These are phyloP conservation scores for Russula abietina DNA, from an alignment of 768 basidiomycete genomes.

Conservation along the genomic window DNA sequence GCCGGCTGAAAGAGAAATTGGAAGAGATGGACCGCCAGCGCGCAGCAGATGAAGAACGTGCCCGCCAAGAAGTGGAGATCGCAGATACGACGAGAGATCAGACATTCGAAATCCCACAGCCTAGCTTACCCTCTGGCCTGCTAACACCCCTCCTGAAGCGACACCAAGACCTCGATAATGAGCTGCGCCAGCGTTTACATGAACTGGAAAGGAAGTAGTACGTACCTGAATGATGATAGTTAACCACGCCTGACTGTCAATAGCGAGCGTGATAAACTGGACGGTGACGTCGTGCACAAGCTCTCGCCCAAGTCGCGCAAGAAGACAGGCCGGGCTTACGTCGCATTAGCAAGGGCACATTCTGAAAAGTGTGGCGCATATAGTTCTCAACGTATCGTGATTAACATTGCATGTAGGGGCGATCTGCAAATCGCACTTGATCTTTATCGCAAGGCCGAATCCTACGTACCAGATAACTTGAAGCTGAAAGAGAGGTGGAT, in stretches of 20 bases:
- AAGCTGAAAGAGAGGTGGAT: constrained; percentile 86
- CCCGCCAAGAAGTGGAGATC: constrained; percentile 27
- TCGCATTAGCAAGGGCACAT: constrained; percentile 74
- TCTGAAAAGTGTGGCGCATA: constrained; percentile 61
- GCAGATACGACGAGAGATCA: constrained; percentile 37
- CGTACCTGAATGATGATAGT: constrained; percentile 29
- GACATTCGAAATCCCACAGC: constrained; percentile 20
- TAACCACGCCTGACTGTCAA: constrained; percentile 3
- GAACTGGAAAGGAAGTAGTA: constrained; percentile 73
- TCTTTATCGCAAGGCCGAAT: constrained; percentile 74
- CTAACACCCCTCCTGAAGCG: constrained; percentile 58
- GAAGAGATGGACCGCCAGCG: constrained; percentile 35
- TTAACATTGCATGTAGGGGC: constrained; percentile 42
- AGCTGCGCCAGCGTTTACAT: constrained; percentile 54
- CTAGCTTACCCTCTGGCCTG: constrained; percentile 39
- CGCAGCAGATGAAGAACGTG: constrained; percentile 23
- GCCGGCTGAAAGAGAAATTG: constrained; percentile 63
- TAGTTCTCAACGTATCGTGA: not conserved
- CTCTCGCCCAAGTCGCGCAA: constrained; percentile 71
- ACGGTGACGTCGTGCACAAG: constrained; percentile 52
- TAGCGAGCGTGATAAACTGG: constrained; percentile 59
- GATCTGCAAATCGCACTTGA: constrained; percentile 75
- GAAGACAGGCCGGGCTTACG: constrained; percentile 77
- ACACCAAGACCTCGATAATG: constrained; percentile 63
- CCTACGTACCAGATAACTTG: constrained; percentile 79